Conservation (phyloP, 495 filamentous ascomycete species). For the Neurospora sp. region DNA sequence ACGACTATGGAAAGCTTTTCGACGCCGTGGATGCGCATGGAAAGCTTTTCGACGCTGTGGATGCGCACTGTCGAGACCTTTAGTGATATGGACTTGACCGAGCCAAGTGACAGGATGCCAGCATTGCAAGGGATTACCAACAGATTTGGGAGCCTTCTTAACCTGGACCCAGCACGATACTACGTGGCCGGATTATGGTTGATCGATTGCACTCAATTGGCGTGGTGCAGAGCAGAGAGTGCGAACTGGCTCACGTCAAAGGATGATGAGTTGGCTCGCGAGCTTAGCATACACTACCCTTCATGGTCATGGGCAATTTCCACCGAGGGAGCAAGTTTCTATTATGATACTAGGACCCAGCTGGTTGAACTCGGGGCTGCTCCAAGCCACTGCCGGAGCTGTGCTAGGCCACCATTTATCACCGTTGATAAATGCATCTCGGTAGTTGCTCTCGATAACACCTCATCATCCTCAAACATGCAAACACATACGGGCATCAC, state of each 20-base stretch:
- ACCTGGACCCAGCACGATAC: neutral
- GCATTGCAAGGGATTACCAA: neutral
- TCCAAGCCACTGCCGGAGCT: too few relatives aligned
- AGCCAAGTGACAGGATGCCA: neutral
- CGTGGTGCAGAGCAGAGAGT: rapidly evolving
- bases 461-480: neutral
- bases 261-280: neutral
- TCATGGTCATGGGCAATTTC: neutral
- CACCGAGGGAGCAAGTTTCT: too few relatives aligned
- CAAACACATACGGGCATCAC: neutral
- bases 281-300: neutral
- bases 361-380: too few relatives aligned
- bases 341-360: too few relatives aligned
- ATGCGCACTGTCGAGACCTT: too few relatives aligned
- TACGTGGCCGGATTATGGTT: neutral
- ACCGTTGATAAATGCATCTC: neutral
- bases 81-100: neutral
- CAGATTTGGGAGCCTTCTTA: neutral
- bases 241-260: neutral
- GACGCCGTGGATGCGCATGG: too few relatives aligned
- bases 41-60: too few relatives aligned
- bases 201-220: neutral
- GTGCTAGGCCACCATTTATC: too few relatives aligned
- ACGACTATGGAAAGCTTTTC: too few relatives aligned
- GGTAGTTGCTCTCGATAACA: neutral